Evolutionary conservation across 2,329 filamentous ascomycete genomes (phyloP).

Genomic region (Penicillium crustosum): DNA sequence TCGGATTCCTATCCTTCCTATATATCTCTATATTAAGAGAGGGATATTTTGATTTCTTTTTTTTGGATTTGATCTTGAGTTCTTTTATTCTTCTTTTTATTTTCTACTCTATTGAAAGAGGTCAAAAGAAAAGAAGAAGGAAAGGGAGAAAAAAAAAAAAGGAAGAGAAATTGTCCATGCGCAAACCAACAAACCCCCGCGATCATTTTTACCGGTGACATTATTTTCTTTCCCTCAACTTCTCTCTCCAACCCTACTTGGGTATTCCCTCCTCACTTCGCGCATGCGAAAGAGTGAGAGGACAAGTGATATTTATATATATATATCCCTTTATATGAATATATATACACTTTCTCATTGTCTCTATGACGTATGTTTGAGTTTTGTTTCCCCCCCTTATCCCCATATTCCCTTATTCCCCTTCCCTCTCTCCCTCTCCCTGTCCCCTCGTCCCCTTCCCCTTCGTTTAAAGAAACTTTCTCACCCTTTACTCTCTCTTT

Average conservation of each 20-base stretch:
- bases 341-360: not conserved
- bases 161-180: constrained; percentile 9
- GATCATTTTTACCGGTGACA: constrained; percentile 6
- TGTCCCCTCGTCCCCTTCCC: not conserved
- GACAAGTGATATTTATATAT: not conserved
- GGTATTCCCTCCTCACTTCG: constrained; percentile 18
- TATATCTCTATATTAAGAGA: not conserved
- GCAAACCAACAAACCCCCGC: constrained; percentile 12
- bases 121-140: not conserved
- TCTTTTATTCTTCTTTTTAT: not conserved
- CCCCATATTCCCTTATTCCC: not conserved
- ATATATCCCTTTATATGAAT: no score
- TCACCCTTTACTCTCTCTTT: constrained; percentile 1
- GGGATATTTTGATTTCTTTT: no score
- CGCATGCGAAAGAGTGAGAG: constrained; percentile 15
- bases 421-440: constrained; percentile 1
- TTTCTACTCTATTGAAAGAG: not conserved
- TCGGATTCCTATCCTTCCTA: not conserved
- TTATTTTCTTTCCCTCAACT: constrained; percentile 2
- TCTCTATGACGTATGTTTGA: constrained; percentile 30
- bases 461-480: constrained; percentile 4
- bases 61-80: no score
- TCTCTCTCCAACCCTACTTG: not conserved
- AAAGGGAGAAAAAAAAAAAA: not conserved
- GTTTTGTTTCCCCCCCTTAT: not conserved